phyloP scores from a whole-genome alignment of 2,329 filamentous ascomycete species.

The Penicillium sp. region DNA sequence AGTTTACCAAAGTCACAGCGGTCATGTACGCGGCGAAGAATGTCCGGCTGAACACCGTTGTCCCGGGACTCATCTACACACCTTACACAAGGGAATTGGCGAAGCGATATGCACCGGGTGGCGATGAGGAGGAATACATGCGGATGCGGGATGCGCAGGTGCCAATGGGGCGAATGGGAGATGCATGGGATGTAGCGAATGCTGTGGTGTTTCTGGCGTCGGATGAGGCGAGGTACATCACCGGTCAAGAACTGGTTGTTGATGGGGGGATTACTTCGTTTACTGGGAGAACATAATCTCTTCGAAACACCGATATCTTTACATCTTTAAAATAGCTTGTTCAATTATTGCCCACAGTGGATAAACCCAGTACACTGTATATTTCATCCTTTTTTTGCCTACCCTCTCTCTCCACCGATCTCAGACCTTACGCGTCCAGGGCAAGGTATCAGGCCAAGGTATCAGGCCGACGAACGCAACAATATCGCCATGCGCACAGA shows the following conservation, averaged over 20 bases:
- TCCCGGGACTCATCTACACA: constrained; percentile 63
- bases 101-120: constrained; percentile 49
- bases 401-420: too few relatives aligned
- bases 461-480: too few relatives aligned
- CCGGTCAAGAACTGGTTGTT: constrained; percentile 41
- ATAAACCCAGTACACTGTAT: too few relatives aligned
- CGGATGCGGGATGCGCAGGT: constrained; percentile 29
- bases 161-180: constrained; percentile 40
- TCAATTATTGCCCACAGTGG: too few relatives aligned
- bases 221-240: constrained; percentile 40
- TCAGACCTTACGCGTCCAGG: too few relatives aligned
- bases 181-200: constrained; percentile 41
- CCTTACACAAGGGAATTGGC: constrained; percentile 53
- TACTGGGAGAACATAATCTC: neutral
- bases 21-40: constrained; percentile 47
- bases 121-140: constrained; percentile 50
- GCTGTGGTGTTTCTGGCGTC: constrained; percentile 37
- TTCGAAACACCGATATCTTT: neutral
- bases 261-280: constrained; percentile 33
- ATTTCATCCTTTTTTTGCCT: too few relatives aligned
- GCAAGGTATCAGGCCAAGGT: too few relatives aligned
- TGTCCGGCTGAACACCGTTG: constrained; percentile 58
- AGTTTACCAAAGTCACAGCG: constrained; percentile 56
- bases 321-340: too few relatives aligned
- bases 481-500: too few relatives aligned